Percentiles rank a stretch among this genome's conserved stretches.
Conservation (phyloP, 2,329 filamentous ascomycete genomes). For the Thielaviopsis punctulata region DNA sequence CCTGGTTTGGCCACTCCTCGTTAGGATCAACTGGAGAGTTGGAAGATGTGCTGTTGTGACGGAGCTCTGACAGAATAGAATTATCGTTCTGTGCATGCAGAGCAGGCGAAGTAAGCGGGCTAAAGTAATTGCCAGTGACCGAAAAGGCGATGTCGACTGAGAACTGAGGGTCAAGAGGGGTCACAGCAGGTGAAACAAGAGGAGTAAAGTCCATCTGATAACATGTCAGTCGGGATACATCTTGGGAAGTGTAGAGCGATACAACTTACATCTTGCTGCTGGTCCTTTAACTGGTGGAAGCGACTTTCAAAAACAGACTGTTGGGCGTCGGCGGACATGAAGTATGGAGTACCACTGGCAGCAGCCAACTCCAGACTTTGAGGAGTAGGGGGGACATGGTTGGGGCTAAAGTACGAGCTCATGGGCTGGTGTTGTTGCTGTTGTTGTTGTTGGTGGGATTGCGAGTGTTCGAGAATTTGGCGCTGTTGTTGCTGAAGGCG, state of each 20-base stretch:
- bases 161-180: constrained; percentile 58
- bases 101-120: constrained; percentile 65
- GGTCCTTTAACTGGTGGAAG: constrained; percentile 49
- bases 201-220: constrained; percentile 58
- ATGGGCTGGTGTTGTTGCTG: constrained; percentile 4
- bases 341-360: constrained; percentile 37
- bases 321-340: constrained; percentile 36
- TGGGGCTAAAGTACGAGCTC: constrained; percentile 36
- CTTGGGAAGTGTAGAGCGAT: too few species aligned
- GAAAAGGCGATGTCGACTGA: constrained; percentile 40
- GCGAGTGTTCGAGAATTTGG: constrained; percentile 35
- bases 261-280: constrained; percentile 38
- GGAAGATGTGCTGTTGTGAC: constrained; percentile 25
- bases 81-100: constrained; percentile 52
- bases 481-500: constrained; percentile 43
- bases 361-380: constrained; percentile 63
- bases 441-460: constrained; percentile 21
- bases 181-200: constrained; percentile 69
- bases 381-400: constrained; percentile 56
- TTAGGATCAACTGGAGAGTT: constrained; percentile 36
- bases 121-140: constrained; percentile 60
- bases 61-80: constrained; percentile 25
- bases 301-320: constrained; percentile 38
- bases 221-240: constrained; percentile 8
- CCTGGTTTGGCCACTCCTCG: constrained; percentile 23